Evolutionary conservation across 352 stramenopile species (phyloP), one percentile per base, ranked within the genome.

Genomic region (Phytophthora crassamura): DNA sequence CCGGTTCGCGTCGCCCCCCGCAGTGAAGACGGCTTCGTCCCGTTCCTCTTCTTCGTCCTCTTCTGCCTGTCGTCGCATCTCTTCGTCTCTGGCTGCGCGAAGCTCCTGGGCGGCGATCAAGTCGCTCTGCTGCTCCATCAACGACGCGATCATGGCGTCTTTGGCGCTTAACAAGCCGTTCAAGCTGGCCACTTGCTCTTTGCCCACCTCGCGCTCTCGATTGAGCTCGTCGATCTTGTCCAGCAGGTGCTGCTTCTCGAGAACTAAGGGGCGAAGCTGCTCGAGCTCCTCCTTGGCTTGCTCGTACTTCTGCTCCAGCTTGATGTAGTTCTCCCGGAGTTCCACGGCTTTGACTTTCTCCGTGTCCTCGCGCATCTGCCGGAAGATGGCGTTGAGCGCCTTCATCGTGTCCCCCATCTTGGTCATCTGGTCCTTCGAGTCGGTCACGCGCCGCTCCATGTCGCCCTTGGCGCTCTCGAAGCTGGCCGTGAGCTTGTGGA

Each of bases 361-460:
- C 0, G 79, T 94, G 47, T 98, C 90, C 40, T 93, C 80, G 11
- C 96, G 93, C 90, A 98, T 98, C 36, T 97, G 91, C 2, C 86
- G 74, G 52, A 98, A 98, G 28, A 98, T 96, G 2, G 84, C 95
- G 67, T 97, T 98, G 0, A 98, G 77, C 14, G 91, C 94, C 49
- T 94, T 94, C 72, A 98, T 93, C 2, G 91, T 97, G 49, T 98
- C 92, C 7, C 81, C 78, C 90, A 98, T 98, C 48, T 95, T 94
- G 20, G 79, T 75, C 64, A 93, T 82, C 58, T 97, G 82, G 2
- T 95, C 82, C 57, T 95, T 93, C 2, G 81, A 80, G 10, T 94
- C 83, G 0, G 47, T 45, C 36, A 85, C 61, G 48, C 88, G 86
- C 11, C 77, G 67, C 63, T 98, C 89, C 73, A 94, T 84, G 5